These are phyloP conservation scores for Penicillium chermesinum DNA, from an alignment of 495 filamentous ascomycete genomes.

Conservation along the genomic window DNA sequence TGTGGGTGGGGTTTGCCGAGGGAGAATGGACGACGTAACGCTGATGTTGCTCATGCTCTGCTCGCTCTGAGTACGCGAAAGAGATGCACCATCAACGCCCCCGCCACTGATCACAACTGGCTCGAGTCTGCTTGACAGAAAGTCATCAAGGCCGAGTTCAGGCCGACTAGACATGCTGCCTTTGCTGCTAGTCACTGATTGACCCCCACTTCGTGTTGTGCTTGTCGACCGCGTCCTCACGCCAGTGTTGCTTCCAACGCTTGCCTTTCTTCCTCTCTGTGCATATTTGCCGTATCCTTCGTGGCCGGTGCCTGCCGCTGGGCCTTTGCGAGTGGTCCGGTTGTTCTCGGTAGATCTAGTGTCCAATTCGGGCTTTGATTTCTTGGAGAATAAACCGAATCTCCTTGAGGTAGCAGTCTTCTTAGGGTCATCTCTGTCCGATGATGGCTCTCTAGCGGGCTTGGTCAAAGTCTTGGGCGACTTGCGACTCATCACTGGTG, in stretches of 20 bases:
- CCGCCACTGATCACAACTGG: slow-evolving; percentile 85
- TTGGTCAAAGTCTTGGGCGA: slow-evolving; percentile 25
- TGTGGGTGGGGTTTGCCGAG: slow-evolving; percentile 14
- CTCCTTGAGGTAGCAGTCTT: slow-evolving; percentile 41
- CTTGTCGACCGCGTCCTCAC: slow-evolving; percentile 52
- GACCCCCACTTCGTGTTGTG: slow-evolving; percentile 43
- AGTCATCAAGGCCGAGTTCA: slow-evolving; percentile 58
- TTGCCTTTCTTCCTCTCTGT: slow-evolving; percentile 43
- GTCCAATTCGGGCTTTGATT: slow-evolving; percentile 61
- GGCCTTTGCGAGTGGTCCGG: slow-evolving; percentile 67
- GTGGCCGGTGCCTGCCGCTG: slow-evolving; percentile 87
- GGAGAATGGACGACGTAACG: slow-evolving; percentile 38
- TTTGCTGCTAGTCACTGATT: slow-evolving; percentile 48
- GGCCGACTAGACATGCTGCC: slow-evolving; percentile 48
- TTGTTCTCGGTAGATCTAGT: slow-evolving; percentile 45
- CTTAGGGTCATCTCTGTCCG: slow-evolving; percentile 19
- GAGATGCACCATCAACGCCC: slow-evolving; percentile 44
- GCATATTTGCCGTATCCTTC: slow-evolving; percentile 87
- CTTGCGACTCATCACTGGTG: slow-evolving; percentile 30
- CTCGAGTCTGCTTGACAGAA: slow-evolving; percentile 70
- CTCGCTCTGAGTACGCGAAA: slow-evolving; percentile 58
- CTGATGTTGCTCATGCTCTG: slow-evolving; percentile 54
- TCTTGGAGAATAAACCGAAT: slow-evolving; percentile 74
- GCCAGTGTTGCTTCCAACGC: slow-evolving; percentile 42
- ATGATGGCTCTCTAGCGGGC: slow-evolving; percentile 16